Base-by-base conservation (phyloP, 768 basidiomycete species). In the Baorangia bicolor region DNA sequence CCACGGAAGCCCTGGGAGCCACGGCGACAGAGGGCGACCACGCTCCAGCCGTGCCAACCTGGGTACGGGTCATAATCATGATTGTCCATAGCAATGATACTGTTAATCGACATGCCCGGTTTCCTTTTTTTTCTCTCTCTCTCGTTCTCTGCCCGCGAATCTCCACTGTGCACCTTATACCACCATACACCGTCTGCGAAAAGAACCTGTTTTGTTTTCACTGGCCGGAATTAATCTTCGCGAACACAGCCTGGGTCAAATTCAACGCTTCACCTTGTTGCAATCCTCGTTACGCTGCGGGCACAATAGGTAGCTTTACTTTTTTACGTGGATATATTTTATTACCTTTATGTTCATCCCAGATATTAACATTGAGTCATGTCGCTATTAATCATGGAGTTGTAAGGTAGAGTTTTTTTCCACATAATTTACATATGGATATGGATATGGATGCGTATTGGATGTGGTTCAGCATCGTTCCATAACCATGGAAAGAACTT, bases 1-100 rank as follows among this genome's bases (percentile, higher is more conserved):
- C 11, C 77, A 78, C 53, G 70, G 72, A 38, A 64, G 56, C 46
- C 48, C 62, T 10, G 64, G 48, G 38, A 65, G 57, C 31, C 69
- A 65, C 39, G 49, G 58, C 18, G 67, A 65, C 35, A 64, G 63
- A 56, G 61, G 48, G 21, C 69, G 63, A 51, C 31, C 63, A 11
- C 64, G 62, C 25, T 59, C 63, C 20, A 55, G 56, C 41, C 69
- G 68, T 43, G 30, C 40, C 39, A 30, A 28, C 53, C 30, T 52
- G 33, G 47, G 56, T 13, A 30, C 45, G 42, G 57, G 48, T 31
- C 64, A 54, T 33, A 35, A 7, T 30, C 62, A 46, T 44, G 55
- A 64, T 44, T 50, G 31, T 41, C 47, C 48, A 37, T 49, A 56
- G 33, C 49, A 48, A 33, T 49, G 44, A 48, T 41, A 18, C 39